Evolutionary conservation across 169 alveolate genomes (phyloP).

Genomic region (Besnoitia besnoiti): DNA sequence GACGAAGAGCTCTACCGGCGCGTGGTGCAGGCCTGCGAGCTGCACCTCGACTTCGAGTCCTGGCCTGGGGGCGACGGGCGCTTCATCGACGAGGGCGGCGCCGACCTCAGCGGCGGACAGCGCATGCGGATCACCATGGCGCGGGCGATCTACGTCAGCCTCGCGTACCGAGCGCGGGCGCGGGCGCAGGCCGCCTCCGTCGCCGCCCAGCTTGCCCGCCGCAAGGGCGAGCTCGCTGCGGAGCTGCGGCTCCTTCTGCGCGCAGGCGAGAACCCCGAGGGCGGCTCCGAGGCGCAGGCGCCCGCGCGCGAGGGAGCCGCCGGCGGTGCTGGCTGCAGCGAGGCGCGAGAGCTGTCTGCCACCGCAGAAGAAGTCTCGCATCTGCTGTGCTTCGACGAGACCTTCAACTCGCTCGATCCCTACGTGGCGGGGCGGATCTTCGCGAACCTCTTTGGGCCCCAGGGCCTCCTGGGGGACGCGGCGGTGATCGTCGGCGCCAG

Average conservation of each 20-base stretch:
- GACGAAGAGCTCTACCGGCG: conserved; percentile 73
- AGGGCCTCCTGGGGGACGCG: conserved; percentile 41
- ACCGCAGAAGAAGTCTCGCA: background rate
- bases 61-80: conserved; percentile 81
- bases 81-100: conserved; percentile 86
- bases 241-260: background rate
- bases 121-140: conserved; percentile 87
- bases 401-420: conserved; percentile 48
- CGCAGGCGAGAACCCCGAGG: background rate
- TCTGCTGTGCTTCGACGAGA: conserved; percentile 53
- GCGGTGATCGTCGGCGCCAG: conserved; percentile 45
- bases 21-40: conserved; percentile 75
- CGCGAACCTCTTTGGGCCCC: conserved; percentile 40
- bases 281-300: background rate
- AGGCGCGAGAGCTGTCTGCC: background rate
- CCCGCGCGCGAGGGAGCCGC: background rate
- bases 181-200: background rate
- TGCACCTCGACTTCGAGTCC: conserved; percentile 75
- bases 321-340: background rate
- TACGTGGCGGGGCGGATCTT: conserved; percentile 44
- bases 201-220: background rate
- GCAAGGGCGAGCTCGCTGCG: background rate
- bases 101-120: conserved; percentile 88
- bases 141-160: conserved; percentile 81
- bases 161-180: conserved; percentile 5